A percentile compares a stretch with the other conserved stretches of the same genome.
These are phyloP conservation scores for Penicillium sp. DNA, from an alignment of 2,329 filamentous ascomycete species.

Conservation along the genomic window DNA sequence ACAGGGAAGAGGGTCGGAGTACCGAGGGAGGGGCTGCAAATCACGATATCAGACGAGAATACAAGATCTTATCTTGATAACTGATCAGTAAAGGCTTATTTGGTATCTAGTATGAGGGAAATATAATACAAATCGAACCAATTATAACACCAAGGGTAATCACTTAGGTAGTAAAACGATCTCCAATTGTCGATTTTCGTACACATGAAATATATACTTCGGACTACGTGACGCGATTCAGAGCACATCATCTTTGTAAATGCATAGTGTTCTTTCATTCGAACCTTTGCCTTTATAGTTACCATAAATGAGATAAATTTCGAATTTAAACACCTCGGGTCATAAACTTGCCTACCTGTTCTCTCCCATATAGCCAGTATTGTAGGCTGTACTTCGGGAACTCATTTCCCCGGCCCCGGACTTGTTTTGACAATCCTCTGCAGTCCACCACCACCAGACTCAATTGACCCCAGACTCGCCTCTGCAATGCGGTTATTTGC, in stretches of 20 bases:
- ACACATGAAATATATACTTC: not conserved
- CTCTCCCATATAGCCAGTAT: not conserved
- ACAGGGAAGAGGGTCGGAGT: conserved; percentile 11
- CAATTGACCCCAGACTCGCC: conserved; percentile 9
- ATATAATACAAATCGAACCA: not conserved
- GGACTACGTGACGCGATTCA: not conserved
- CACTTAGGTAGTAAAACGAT: too few relatives aligned
- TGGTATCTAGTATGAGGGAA: not conserved
- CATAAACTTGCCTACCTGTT: not conserved
- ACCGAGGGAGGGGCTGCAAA: conserved; percentile 22
- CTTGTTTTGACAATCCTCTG: conserved; percentile 27
- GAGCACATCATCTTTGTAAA: not conserved
- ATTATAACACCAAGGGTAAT: not conserved
- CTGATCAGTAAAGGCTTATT: too few relatives aligned
- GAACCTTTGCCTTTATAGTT: not conserved
- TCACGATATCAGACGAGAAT: not conserved
- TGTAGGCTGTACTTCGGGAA: conserved; percentile 28
- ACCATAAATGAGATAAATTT: not conserved
- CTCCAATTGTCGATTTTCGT: not conserved
- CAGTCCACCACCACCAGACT: conserved; percentile 7
- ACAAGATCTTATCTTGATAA: not conserved
- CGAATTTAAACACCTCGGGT: not conserved
- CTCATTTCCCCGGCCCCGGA: conserved; percentile 35
- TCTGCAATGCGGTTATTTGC: conserved; percentile 47
- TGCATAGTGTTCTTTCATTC: not conserved